Conservation (phyloP, 2,329 filamentous ascomycete species). For the Ilyonectria sp. region DNA sequence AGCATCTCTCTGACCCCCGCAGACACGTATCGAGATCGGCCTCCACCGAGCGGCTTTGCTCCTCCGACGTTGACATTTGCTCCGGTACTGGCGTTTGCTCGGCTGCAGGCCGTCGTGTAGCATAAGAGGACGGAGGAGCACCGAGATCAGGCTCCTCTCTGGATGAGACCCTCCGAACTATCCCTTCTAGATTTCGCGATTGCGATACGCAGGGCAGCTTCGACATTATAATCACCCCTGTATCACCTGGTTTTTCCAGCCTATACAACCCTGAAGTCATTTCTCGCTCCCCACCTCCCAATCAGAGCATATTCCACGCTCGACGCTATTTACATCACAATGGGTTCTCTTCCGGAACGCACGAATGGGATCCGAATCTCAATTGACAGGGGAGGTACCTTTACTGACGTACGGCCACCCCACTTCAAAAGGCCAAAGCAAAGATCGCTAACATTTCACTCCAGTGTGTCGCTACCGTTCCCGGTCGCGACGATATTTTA, state of each 20-base stretch:
- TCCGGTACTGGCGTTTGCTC: not conserved
- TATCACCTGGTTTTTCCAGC: not conserved
- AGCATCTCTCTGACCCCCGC: not conserved
- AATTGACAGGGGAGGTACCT: constrained; percentile 86
- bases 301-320: not conserved
- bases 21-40: constrained; percentile 1
- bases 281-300: not conserved
- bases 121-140: constrained; percentile 4
- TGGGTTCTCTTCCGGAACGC: constrained; percentile 29
- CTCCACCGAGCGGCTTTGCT: not conserved
- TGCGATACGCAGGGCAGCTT: not conserved
- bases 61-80: not conserved
- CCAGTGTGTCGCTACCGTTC: constrained; percentile 83
- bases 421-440: too few species aligned
- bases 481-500: constrained; percentile 79
- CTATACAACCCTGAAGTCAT: not conserved
- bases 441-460: not conserved
- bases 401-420: constrained; percentile 74
- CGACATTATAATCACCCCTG: constrained; percentile 4
- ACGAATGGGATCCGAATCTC: constrained; percentile 78
- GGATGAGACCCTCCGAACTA: not conserved
- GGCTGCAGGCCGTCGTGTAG: not conserved
- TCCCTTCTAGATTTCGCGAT: not conserved
- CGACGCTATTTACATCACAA: not conserved
- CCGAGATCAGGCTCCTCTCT: not conserved